Percentiles rank a stretch among this genome's conserved stretches.
These are phyloP conservation scores for Terana coerulea DNA, from an alignment of 768 basidiomycete genomes.

Conservation along the genomic window DNA sequence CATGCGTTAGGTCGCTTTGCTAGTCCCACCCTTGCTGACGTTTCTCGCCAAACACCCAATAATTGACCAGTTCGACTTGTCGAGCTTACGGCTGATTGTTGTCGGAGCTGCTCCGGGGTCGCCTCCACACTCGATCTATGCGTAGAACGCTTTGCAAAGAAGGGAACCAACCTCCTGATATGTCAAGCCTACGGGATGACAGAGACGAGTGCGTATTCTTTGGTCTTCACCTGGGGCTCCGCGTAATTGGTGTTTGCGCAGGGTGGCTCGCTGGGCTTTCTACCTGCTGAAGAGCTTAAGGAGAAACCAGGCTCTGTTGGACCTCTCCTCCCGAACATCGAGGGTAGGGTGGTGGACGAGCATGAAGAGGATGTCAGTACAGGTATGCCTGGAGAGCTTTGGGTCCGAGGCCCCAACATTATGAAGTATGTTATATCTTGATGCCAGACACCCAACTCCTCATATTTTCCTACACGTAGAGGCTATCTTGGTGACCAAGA, in stretches of 20 bases:
- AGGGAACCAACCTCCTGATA: constrained; percentile 37
- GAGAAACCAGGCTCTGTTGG: constrained; percentile 66
- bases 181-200: constrained; percentile 74
- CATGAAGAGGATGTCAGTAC: constrained; percentile 50
- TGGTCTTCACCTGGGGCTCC: background rate
- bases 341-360: constrained; percentile 66
- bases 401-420: constrained; percentile 71
- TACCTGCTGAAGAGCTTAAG: constrained; percentile 38
- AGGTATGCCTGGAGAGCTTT: constrained; percentile 72
- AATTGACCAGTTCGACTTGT: constrained; percentile 63
- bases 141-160: constrained; percentile 33
- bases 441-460: background rate
- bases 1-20: constrained; percentile 24
- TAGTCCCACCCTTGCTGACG: constrained; percentile 81
- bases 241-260: constrained; percentile 51
- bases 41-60: constrained; percentile 50
- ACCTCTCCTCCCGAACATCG: constrained; percentile 64
- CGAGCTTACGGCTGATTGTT: constrained; percentile 51
- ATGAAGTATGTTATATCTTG: constrained; percentile 51
- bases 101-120: constrained; percentile 69
- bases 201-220: constrained; percentile 52
- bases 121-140: constrained; percentile 53
- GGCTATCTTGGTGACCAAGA: constrained; percentile 28
- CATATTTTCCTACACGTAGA: background rate
- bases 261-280: constrained; percentile 44